Evolutionary conservation across 345 rosid species (phyloP).

Genomic region (Acer campestre): DNA sequence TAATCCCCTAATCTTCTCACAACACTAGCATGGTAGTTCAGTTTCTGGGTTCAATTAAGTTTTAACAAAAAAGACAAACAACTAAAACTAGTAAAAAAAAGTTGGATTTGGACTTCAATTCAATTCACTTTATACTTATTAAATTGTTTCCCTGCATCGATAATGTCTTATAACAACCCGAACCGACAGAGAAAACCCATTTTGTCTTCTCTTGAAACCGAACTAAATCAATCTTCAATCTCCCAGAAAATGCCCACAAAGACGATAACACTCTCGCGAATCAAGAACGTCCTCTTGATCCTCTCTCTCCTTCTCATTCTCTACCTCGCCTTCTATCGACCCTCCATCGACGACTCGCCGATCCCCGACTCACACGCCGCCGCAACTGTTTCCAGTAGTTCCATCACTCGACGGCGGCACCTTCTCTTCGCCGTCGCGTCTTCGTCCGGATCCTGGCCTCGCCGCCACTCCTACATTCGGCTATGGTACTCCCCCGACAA

Average conservation of each 20-base stretch:
- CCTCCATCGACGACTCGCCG: constrained; percentile 31
- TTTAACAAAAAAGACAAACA: too few relatives aligned
- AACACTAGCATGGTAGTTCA: too few relatives aligned
- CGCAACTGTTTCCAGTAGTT: constrained; percentile 4
- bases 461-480: constrained; percentile 63
- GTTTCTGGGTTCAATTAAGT: too few relatives aligned
- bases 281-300: constrained; percentile 48
- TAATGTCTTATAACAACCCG: not conserved
- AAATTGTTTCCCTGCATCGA: not conserved
- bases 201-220: not conserved
- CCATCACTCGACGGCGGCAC: constrained; percentile 53
- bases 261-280: constrained; percentile 13
- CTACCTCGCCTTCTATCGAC: constrained; percentile 45
- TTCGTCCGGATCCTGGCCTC: constrained; percentile 58
- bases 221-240: not conserved
- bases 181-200: constrained; percentile 2
- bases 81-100: too few relatives aligned
- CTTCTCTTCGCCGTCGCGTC: constrained; percentile 80
- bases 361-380: constrained; percentile 27
- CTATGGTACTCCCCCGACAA: constrained; percentile 66
- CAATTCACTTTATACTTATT: not conserved
- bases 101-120: too few relatives aligned
- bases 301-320: constrained; percentile 44
- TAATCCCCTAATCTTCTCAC: too few relatives aligned
- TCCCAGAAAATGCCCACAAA: not conserved